phyloP scores from a whole-genome alignment of 2,329 filamentous ascomycete species.

The Exophiala aquamarina region DNA sequence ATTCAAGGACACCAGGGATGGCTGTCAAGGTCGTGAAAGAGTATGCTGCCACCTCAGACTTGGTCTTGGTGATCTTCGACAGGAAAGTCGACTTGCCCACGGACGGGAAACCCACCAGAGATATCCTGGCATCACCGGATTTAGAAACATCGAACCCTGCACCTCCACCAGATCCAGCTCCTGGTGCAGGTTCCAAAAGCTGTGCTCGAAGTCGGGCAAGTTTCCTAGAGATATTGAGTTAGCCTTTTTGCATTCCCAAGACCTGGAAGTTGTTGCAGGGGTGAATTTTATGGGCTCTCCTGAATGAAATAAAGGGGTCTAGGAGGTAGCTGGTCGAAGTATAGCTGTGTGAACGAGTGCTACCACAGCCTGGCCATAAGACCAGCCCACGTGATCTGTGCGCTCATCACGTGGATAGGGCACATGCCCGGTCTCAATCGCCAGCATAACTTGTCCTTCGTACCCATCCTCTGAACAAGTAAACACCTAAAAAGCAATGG shows the following conservation, averaged over 20 bases:
- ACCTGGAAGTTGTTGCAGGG: no score
- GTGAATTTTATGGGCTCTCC: no score
- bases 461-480: neutral
- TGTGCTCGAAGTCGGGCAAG: conserved; percentile 92
- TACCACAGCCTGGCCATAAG: no score
- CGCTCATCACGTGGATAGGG: neutral
- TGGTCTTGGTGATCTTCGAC: conserved; percentile 98
- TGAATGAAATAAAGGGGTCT: no score
- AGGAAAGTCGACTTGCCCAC: conserved; percentile 98
- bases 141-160: conserved; percentile 90
- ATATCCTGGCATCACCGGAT: conserved; percentile 92
- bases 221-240: conserved; percentile 62
- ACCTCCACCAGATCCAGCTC: conserved; percentile 74
- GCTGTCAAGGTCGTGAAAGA: conserved; percentile 97
- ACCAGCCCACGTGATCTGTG: no score
- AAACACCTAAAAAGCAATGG: neutral
- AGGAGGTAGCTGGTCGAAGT: no score
- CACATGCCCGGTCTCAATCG: neutral
- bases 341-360: no score
- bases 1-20: conserved; percentile 95
- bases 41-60: conserved; percentile 92
- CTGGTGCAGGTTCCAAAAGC: conserved; percentile 83
- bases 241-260: conserved; percentile 10
- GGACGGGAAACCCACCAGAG: conserved; percentile 96
- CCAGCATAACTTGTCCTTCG: neutral